These are phyloP conservation scores for Chalciporus sp. DNA, from an alignment of 1,284 basidiomycete species.

Conservation along the genomic window DNA sequence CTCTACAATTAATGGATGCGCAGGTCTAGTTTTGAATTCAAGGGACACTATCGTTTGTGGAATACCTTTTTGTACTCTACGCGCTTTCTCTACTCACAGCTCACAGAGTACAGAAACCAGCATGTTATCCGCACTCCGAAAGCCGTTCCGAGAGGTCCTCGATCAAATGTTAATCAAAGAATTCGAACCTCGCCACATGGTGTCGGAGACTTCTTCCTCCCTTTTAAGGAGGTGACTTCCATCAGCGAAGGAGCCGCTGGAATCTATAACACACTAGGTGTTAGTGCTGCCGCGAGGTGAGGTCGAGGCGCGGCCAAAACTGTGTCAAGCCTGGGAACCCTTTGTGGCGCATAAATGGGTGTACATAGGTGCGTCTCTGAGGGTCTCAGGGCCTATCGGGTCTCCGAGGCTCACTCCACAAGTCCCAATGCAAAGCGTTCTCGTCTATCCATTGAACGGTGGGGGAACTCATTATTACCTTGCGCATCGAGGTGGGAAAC, in stretches of 20 bases:
- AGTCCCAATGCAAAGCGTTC: neutral
- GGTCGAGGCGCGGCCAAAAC: too few species aligned
- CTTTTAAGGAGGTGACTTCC: neutral
- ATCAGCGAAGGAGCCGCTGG: neutral
- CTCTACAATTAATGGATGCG: too few species aligned
- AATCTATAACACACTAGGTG: neutral
- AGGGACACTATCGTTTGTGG: too few species aligned
- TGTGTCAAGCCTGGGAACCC: neutral
- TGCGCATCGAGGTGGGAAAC: neutral
- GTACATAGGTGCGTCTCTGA: neutral
- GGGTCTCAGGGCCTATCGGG: neutral
- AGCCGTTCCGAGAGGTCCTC: neutral
- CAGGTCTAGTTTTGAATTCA: too few species aligned
- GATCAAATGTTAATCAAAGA: neutral
- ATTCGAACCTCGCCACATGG: neutral
- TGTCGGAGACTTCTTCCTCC: neutral
- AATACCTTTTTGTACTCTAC: too few species aligned
- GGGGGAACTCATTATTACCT: neutral
- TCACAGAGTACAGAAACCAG: neutral
- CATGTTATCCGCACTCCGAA: neutral
- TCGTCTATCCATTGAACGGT: neutral
- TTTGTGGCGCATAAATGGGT: neutral
- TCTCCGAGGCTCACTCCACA: neutral
- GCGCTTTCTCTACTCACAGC: neutral
- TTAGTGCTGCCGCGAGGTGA: too few species aligned